Evolutionary conservation across 1,284 basidiomycete genomes (phyloP), one percentile per base, ranked within the genome.

Genomic region (Blastosporella zonata): DNA sequence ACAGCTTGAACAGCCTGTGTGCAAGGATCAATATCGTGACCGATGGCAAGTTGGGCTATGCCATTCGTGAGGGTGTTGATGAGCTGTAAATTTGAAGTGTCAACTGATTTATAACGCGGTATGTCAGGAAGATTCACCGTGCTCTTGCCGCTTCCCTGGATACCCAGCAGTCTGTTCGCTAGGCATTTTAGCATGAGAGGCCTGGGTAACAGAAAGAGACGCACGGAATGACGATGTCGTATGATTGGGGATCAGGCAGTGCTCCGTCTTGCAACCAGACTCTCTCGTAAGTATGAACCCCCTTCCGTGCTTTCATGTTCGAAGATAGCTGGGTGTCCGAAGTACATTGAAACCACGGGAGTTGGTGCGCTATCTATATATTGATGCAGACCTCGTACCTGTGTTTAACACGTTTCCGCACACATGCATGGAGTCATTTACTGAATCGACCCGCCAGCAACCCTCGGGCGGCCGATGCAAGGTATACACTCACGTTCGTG

Each of bases 141-240:
- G 47, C 51, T 53, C 22, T 40, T 49, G 15, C 50, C 50, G 27
- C 47, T 44, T n/a, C 50, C 50, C 21, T 47, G 49, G 18, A 52
- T 49, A 7, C 51, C 51, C 27, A 53, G 49, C 28, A 53, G 41
- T 12, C 51, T 49, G 22, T 13, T 17, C 6, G 31, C 31, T 15
- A 3, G 34, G 5, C 10, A 33, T 36, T 4, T 17, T 36, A 36
- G n/a, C 34, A 27, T 20, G 7, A 15, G 5, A 6, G 17, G 22
- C 17, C 9, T 12, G 20, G 20, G 5, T 5, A 20, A 31, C 10
- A n/a, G 17, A 36, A 6, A 36, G 34, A 4, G 15, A 46, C 35
- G n/a, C 2, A 46, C 35, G 33, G 43, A 36, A 46, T 46, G 17
- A 46, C 22, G 22, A 46, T 46, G 23, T 46, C 44, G 34, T 46